These are phyloP conservation scores for Lactarius evosmus DNA, from an alignment of 768 basidiomycete genomes.

Conservation along the genomic window DNA sequence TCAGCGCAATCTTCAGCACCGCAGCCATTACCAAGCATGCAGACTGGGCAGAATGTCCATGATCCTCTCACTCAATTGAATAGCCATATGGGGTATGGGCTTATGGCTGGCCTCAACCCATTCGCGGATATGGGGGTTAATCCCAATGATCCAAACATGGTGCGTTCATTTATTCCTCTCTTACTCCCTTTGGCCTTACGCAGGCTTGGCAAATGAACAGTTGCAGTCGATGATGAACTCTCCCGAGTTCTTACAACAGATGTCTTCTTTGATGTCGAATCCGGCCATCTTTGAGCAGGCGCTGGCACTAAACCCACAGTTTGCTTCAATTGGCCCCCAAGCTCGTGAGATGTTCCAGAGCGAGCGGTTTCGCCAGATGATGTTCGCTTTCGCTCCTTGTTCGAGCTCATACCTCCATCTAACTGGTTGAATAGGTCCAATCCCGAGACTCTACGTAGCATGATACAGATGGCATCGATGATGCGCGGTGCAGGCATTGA, in stretches of 20 bases:
- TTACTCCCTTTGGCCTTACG: neutral
- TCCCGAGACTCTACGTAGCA: conserved; percentile 69
- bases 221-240: conserved; percentile 83
- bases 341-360: conserved; percentile 76
- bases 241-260: conserved; percentile 82
- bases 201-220: conserved; percentile 39
- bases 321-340: conserved; percentile 73
- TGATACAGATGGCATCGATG: conserved; percentile 69
- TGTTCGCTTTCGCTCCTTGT: conserved; percentile 42
- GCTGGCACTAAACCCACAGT: conserved; percentile 76
- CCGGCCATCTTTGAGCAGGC: conserved; percentile 88
- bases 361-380: conserved; percentile 68
- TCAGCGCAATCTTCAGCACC: conserved; percentile 42
- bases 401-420: neutral
- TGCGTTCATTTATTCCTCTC: conserved; percentile 36
- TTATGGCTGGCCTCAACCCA: conserved; percentile 85
- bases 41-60: conserved; percentile 83
- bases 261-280: conserved; percentile 82
- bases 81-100: conserved; percentile 70
- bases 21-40: conserved; percentile 77
- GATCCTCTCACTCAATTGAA: conserved; percentile 86
- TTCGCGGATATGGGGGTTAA: conserved; percentile 91
- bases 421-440: conserved; percentile 49
- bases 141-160: conserved; percentile 91
- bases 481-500: conserved; percentile 44